Conservation (phyloP, 768 basidiomycete genomes). For the Termitomyces bulborhizus region DNA sequence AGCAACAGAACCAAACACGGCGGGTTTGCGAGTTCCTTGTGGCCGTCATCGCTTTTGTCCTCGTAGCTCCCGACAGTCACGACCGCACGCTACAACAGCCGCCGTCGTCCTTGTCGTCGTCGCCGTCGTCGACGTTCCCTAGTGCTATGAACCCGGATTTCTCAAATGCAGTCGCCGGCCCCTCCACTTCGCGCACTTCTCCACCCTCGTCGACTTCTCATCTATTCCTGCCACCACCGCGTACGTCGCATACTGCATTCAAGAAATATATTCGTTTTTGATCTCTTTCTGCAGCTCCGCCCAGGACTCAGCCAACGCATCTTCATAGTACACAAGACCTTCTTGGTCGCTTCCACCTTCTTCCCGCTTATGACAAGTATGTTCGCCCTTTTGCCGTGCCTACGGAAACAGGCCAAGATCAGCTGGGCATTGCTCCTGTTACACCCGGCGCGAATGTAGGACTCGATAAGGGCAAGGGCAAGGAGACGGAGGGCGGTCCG, state of each 20-base stretch:
- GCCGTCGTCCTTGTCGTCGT: slow-evolving; percentile 17
- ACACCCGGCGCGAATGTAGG: slow-evolving; percentile 16
- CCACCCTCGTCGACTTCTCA: slow-evolving; percentile 21
- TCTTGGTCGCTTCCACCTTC: slow-evolving; percentile 62
- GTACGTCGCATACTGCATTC: slow-evolving; percentile 19
- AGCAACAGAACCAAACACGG: slow-evolving; percentile 19
- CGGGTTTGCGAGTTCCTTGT: slow-evolving; percentile 13
- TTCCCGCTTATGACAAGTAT: slow-evolving; percentile 75
- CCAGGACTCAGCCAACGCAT: slow-evolving; percentile 36
- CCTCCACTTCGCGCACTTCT: slow-evolving; percentile 36
- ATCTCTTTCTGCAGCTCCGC: slow-evolving; percentile 21
- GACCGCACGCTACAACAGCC: slow-evolving; percentile 14
- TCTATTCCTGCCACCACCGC: slow-evolving; percentile 36
- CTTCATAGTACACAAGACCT: slow-evolving; percentile 78
- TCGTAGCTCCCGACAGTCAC: slow-evolving; percentile 11
- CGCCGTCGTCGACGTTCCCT: slow-evolving; percentile 4
- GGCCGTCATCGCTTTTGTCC: slow-evolving; percentile 12
- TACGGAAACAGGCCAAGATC: slow-evolving; percentile 21
- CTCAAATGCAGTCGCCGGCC: slow-evolving; percentile 58
- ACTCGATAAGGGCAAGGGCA: slow-evolving; percentile 47
- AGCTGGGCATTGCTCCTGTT: slow-evolving; percentile 11
- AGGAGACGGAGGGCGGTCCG: slow-evolving; percentile 30
- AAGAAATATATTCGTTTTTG: not conserved
- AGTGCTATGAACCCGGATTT: slow-evolving; percentile 33
- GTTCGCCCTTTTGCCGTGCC: slow-evolving; percentile 49